These are phyloP conservation scores for Penicillium sp. DNA, from an alignment of 2,329 filamentous ascomycete genomes.

Conservation along the genomic window DNA sequence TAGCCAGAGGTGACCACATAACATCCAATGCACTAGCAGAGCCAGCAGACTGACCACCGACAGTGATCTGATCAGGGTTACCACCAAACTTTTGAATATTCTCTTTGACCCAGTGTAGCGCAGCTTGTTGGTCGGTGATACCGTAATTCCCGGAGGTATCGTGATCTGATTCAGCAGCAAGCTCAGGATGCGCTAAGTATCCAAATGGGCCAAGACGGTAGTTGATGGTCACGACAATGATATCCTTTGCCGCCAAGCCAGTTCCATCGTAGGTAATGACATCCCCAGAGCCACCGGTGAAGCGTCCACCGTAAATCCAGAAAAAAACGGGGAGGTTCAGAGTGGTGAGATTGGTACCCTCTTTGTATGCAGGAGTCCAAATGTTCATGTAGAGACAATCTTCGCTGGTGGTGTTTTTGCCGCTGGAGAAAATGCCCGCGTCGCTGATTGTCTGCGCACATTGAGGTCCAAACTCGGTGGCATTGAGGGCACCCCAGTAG, in stretches of 20 bases:
- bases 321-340: slow-evolving; percentile 26
- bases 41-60: slow-evolving; percentile 22
- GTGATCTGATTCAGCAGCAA: slow-evolving; percentile 12
- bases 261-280: slow-evolving; percentile 16
- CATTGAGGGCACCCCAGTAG: slow-evolving; percentile 5
- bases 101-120: slow-evolving; percentile 32
- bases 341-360: background rate
- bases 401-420: slow-evolving; percentile 28
- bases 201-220: slow-evolving; percentile 22
- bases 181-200: slow-evolving; percentile 18
- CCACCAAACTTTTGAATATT: slow-evolving; percentile 37
- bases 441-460: slow-evolving; percentile 7
- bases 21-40: slow-evolving; percentile 14
- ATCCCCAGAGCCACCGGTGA: slow-evolving; percentile 8
- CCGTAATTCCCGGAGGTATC: slow-evolving; percentile 36
- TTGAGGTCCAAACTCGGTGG: slow-evolving; percentile 8
- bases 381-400: slow-evolving; percentile 39
- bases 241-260: slow-evolving; percentile 15
- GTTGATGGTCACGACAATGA: slow-evolving; percentile 23
- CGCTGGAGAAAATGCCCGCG: slow-evolving; percentile 12
- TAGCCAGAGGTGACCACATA: slow-evolving; percentile 9
- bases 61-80: slow-evolving; percentile 29
- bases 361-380: slow-evolving; percentile 28
- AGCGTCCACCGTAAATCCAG: slow-evolving; percentile 14
- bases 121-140: slow-evolving; percentile 30